Evolutionary conservation across 1,284 basidiomycete genomes (phyloP), one percentile per base, ranked within the genome.

Genomic region (Cryptococcus sp.): DNA sequence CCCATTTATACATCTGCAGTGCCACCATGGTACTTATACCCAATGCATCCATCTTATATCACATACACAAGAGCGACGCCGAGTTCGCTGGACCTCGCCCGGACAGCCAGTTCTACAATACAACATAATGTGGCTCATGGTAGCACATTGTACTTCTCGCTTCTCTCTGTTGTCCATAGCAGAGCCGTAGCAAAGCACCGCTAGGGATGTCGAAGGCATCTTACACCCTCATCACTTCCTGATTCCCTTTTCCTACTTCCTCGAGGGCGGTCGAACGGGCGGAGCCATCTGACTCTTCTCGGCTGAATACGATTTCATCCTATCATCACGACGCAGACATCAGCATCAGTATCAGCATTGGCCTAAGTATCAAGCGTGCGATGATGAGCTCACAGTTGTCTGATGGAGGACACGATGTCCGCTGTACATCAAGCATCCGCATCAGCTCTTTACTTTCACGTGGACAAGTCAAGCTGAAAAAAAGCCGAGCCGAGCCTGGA

Each of bases 401-500:
- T 64, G 27, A 79, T 70, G 1, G 71, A 68, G 4, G 60, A 56
- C 13, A 78, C 69, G 45, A 79, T 79, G 57, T 79, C 77, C 41
- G 66, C 73, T 74, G 44, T 44, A 42, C 10, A 54, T 41, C 38
- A 20, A 35, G 31, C 31, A 35, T 8, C 31, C 13, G 31, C 10
- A 8, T 38, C 25, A 39, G 40, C 27, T n/a, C 25, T n/a, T 19
- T 35, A 19, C 16, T 46, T 23, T 8, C 17, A 19, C 19, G 16
- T 11, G 16, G 16, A 16, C 5, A 42, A 42, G 17, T 41, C 40
- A 13, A 16, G 22, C 19, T 27, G 10, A 35, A 16, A 8, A 5
- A 1, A 25, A 42, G 17, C 27, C n/a, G n/a, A n/a, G 44, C 6
- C 19, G 35, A n/a, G 15, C 3, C 13, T 13, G 13, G 31, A 40